Evolutionary conservation across 768 basidiomycete species (phyloP), one percentile per base, ranked within the genome.

Genomic region (Termitomyces sp.): DNA sequence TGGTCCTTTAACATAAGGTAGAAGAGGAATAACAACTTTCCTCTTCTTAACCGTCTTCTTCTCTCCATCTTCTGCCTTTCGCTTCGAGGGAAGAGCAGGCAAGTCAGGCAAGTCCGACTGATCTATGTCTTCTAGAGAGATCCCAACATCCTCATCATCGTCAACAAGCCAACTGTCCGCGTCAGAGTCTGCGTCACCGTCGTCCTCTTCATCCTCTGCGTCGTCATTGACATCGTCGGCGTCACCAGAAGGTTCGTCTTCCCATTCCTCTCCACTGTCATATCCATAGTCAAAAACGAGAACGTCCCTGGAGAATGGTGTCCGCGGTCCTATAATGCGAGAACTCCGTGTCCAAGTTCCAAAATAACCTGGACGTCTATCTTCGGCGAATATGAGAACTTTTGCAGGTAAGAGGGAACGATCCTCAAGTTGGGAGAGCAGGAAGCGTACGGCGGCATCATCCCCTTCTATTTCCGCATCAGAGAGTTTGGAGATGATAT

Each of bases 201-300:
- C 74, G 10, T 74, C 82, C 9, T 80, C 83, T 10, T 84, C 86
- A 5, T 80, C 85, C 14, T 84, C 87, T 13, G 78, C 86, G 16
- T 91, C 90, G 6, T 88, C 86, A 7, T 79, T 74, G 7, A 87
- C 82, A 55, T 90, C 88, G 50, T 91, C 90, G 51, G 87, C 92
- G 12, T 84, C 90, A 24, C 87, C 92, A 3, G 80, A 82, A 22
- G 86, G 85, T 67, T 94, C 94, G 57, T 89, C 90, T 61, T 93
- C 92, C 97, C 97, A 98, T 64, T 98, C 97, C 64, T 87, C 93
- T 14, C 92, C 96, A 53, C 92, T 94, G 73, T 99, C 95, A 66
- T 95, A 92, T 5, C 82, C 81, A 69, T 98, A 99, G 71, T 98
- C 94, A 54, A 91, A 80, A 13, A 82, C 79, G 1, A 87, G 74